Evolutionary conservation across 192 early-diverging fungal genomes (phyloP).

Genomic region (Pecoramyces ruminantium): DNA sequence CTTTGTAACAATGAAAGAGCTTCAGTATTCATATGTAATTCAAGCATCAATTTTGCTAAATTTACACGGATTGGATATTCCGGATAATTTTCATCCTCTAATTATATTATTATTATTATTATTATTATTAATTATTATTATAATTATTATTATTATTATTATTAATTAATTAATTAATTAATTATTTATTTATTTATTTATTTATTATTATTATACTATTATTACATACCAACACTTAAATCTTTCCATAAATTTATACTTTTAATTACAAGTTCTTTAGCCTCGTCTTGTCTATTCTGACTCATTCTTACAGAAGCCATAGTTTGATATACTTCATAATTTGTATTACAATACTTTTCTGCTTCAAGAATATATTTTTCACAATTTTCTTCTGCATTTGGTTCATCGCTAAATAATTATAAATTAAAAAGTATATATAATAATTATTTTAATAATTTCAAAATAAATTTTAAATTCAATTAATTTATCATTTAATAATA

Average conservation of each 20-base stretch:
- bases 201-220: neutral
- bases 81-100: conserved; percentile 40
- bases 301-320: conserved; percentile 78
- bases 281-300: conserved; percentile 66
- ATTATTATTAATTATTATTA: neutral
- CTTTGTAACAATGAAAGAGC: conserved; percentile 64
- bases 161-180: neutral
- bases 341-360: conserved; percentile 40
- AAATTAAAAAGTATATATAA: no score
- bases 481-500: no score
- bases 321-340: conserved; percentile 73
- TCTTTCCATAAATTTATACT: conserved; percentile 19
- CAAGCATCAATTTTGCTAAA: conserved; percentile 68
- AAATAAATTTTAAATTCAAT: no score
- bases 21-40: conserved; percentile 58
- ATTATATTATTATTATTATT: neutral
- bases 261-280: conserved; percentile 40
- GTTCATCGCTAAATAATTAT: conserved; percentile 72
- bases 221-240: conserved; percentile 3
- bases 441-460: no score
- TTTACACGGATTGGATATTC: conserved; percentile 70
- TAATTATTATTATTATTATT: neutral
- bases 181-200: neutral
- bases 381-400: conserved; percentile 72
- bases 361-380: conserved; percentile 55